A percentile compares a stretch with the other conserved stretches of the same genome.
Conservation (phyloP, 1,284 basidiomycete genomes). For the Xerocomus nothofagi region DNA sequence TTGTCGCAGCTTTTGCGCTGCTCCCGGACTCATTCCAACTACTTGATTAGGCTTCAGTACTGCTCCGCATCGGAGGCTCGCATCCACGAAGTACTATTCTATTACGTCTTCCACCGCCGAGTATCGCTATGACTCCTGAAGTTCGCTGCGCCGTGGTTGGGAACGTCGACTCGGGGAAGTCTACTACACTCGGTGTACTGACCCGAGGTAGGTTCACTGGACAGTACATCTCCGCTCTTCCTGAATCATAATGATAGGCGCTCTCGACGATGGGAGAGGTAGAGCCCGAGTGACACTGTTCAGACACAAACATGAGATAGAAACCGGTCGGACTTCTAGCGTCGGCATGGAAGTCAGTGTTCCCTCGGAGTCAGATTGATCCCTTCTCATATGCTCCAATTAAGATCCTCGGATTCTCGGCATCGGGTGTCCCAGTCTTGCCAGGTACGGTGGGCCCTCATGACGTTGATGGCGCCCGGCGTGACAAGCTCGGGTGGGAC, state of each 20-base stretch:
- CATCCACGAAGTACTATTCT: conserved; percentile 60
- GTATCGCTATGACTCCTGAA: conserved; percentile 75
- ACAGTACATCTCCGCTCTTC: conserved; percentile 9
- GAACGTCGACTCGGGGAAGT: conserved; percentile 94
- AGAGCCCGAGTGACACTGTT: conserved; percentile 91
- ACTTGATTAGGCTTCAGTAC: conserved; percentile 48
- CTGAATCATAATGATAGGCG: conserved; percentile 51
- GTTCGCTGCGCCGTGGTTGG: conserved; percentile 95
- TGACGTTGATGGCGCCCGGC: conserved; percentile 63
- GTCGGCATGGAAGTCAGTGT: conserved; percentile 88
- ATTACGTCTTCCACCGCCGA: conserved; percentile 69
- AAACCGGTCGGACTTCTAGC: conserved; percentile 91
- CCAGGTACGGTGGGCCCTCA: conserved; percentile 57
- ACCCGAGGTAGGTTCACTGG: conserved; percentile 56
- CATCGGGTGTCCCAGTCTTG: conserved; percentile 73
- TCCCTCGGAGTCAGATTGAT: neutral
- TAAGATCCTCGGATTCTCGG: conserved; percentile 86
- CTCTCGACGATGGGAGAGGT: conserved; percentile 93
- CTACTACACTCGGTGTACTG: conserved; percentile 87
- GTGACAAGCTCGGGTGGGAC: conserved; percentile 93
- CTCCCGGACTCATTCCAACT: neutral
- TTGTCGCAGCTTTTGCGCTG: neutral
- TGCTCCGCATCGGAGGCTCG: conserved; percentile 48
- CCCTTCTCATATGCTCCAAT: neutral
- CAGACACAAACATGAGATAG: conserved; percentile 96